phyloP scores from a whole-genome alignment of 2,329 filamentous ascomycete species.

The Graphilbum fragrans region DNA sequence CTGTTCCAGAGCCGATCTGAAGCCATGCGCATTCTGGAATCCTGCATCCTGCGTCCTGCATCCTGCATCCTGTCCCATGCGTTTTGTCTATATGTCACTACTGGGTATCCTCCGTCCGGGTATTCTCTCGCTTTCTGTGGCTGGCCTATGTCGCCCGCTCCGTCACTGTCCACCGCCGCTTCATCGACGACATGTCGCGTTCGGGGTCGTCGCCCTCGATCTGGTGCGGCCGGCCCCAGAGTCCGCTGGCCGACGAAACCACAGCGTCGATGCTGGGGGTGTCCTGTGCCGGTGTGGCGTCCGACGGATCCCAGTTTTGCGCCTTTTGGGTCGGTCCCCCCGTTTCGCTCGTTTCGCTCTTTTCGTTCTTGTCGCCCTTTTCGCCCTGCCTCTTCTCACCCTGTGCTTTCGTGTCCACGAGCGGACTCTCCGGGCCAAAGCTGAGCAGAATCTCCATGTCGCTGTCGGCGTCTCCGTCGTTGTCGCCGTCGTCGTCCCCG shows the following conservation, averaged over 20 bases:
- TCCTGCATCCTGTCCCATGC: no score
- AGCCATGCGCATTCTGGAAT: no score
- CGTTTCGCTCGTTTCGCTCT: no score
- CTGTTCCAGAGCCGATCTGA: no score
- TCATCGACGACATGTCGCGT: constrained; percentile 32
- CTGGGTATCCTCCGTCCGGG: no score
- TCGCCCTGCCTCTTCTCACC: neutral
- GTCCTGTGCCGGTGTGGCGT: neutral
- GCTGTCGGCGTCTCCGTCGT: constrained; percentile 28
- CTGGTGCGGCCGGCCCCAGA: constrained; percentile 31
- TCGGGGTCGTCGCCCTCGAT: constrained; percentile 30
- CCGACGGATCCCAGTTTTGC: no score
- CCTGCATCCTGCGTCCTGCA: no score
- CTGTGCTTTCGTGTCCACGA: neutral
- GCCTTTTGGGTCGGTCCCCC: no score
- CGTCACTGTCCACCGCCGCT: constrained; percentile 44
- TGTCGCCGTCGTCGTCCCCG: constrained; percentile 26
- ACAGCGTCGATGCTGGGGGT: constrained; percentile 5
- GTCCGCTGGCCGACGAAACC: constrained; percentile 18
- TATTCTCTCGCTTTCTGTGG: no score
- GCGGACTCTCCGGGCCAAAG: constrained; percentile 8
- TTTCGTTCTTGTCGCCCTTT: no score
- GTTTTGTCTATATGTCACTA: no score
- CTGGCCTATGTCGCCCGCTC: constrained; percentile 20
- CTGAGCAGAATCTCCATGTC: constrained; percentile 18